Evolutionary conservation across 169 alveolate species (phyloP).

Genomic region (Cryptosporidium sp.): DNA sequence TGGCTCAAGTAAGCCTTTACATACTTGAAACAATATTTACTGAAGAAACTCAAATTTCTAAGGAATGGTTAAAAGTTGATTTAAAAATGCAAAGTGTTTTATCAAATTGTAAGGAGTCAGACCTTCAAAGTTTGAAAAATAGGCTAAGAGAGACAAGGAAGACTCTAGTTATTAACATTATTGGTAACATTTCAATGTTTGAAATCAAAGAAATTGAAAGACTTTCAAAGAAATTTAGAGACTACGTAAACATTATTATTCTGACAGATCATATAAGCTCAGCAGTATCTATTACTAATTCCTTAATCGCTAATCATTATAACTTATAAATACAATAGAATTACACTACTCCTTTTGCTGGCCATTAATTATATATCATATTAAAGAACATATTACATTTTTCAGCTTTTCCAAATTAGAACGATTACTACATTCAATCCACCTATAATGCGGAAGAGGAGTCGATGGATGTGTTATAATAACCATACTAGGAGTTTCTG

Average conservation of each 20-base stretch:
- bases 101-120: neutral
- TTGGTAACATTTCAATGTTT: constrained; percentile 24
- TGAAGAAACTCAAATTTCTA: neutral
- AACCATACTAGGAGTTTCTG: constrained; percentile 39
- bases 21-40: neutral
- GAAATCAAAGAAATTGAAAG: constrained; percentile 41
- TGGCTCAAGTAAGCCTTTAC: constrained; percentile 2
- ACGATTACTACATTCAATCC: constrained; percentile 57
- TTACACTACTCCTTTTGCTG: neutral
- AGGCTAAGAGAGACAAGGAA: neutral
- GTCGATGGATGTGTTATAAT: constrained; percentile 49
- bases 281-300: neutral
- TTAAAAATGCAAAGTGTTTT: neutral
- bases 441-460: constrained; percentile 55
- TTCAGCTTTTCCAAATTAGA: constrained; percentile 20
- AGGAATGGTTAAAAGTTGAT: constrained; percentile 6
- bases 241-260: neutral
- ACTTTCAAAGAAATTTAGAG: neutral
- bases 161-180: constrained; percentile 22
- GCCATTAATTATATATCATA: neutral
- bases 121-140: neutral
- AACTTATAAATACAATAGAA: constrained; percentile 1
- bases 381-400: constrained; percentile 50
- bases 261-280: constrained; percentile 35
- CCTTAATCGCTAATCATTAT: neutral